Conservation (phyloP, 169 alveolate genomes). For the Eimeria maxima region DNA sequence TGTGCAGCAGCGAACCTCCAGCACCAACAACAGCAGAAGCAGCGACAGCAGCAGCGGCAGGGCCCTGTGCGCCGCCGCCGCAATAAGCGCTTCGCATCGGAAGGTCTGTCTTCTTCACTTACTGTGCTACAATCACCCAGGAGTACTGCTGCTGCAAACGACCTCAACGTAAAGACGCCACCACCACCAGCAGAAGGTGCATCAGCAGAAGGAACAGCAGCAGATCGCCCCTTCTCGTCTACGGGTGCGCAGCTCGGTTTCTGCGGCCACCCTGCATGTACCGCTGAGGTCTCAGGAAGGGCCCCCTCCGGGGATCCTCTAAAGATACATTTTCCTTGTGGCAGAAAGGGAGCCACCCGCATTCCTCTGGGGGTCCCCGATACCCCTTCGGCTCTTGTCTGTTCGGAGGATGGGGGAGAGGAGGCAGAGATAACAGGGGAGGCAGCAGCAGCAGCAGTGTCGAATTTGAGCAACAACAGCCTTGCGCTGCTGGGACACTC, state of each 20-base stretch:
- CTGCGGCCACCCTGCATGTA: neutral
- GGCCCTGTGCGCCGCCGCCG: neutral
- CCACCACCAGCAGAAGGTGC: neutral
- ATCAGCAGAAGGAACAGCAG: neutral
- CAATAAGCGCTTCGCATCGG: neutral
- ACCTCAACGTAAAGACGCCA: neutral
- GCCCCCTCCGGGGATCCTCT: neutral
- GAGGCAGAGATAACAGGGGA: constrained; percentile 27
- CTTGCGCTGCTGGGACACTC: constrained; percentile 24
- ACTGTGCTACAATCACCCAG: neutral
- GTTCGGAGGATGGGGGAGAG: neutral
- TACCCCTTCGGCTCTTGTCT: neutral
- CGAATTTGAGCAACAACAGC: neutral
- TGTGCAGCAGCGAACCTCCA: constrained; percentile 37
- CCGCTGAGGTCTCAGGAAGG: neutral
- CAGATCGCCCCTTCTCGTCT: neutral
- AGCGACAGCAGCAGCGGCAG: neutral
- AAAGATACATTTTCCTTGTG: neutral
- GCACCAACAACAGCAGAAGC: neutral
- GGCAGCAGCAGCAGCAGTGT: constrained; percentile 48
- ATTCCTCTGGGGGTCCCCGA: neutral
- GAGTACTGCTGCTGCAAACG: neutral
- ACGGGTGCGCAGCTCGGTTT: neutral
- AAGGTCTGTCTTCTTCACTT: neutral
- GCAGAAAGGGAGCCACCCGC: neutral